Percentiles rank a stretch among this genome's conserved stretches.
These are phyloP conservation scores for Eucalyptus cladocalyx DNA, from an alignment of 345 rosid genomes.

Conservation along the genomic window DNA sequence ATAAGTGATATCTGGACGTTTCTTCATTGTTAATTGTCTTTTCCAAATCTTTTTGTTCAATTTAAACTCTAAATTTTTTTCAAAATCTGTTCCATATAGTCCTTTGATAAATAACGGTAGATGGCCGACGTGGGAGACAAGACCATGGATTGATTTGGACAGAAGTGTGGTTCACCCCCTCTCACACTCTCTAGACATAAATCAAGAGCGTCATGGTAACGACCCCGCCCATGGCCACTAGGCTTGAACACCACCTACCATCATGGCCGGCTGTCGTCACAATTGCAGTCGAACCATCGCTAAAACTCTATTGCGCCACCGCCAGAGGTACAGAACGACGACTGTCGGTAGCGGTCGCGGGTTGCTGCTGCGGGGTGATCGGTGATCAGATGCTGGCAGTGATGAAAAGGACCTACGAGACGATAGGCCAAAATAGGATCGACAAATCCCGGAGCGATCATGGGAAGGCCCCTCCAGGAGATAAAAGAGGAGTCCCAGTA, in stretches of 20 bases:
- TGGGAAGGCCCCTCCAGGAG: background rate
- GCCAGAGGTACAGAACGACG: no score
- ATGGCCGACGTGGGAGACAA: background rate
- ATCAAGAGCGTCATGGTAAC: background rate
- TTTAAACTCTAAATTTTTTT: background rate
- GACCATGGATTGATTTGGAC: background rate
- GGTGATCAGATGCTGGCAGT: background rate
- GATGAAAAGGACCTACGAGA: background rate
- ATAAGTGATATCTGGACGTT: rapidly evolving
- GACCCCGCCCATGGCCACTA: background rate
- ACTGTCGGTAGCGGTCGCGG: background rate
- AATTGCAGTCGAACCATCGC: background rate
- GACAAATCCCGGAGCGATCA: background rate
- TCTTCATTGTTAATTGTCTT: background rate
- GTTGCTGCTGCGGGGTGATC: background rate
- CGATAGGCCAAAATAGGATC: background rate
- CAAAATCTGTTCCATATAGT: background rate
- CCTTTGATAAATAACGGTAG: rapidly evolving
- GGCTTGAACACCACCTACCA: background rate
- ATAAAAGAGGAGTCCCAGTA: background rate
- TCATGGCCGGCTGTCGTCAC: background rate
- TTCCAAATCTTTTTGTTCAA: background rate
- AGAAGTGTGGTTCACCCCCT: background rate
- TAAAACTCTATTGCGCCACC: background rate
- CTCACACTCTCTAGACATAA: background rate